These are phyloP conservation scores for Euphrasia confusa DNA, from an alignment of 257 asterid species.

Conservation along the genomic window DNA sequence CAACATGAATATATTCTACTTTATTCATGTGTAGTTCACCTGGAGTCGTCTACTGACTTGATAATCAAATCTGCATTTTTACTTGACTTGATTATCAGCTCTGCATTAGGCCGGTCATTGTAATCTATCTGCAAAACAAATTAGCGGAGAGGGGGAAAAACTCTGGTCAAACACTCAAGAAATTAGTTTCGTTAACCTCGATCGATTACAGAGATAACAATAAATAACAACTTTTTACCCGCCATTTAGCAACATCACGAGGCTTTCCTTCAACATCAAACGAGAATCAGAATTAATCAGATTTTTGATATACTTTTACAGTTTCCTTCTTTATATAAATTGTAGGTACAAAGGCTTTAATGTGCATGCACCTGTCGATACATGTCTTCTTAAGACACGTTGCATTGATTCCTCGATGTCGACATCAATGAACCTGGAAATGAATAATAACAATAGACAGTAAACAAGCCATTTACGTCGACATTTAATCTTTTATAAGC, in stretches of 20 bases:
- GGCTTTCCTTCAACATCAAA: slow-evolving; percentile 52
- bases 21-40: slow-evolving; percentile 24
- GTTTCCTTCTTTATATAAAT: neutral
- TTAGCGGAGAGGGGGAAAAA: slow-evolving; percentile 12
- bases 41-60: slow-evolving; percentile 58
- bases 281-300: slow-evolving; percentile 21
- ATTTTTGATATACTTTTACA: neutral
- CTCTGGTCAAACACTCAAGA: slow-evolving; percentile 14
- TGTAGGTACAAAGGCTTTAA: slow-evolving; percentile 10
- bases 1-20: slow-evolving; percentile 5
- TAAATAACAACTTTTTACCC: slow-evolving; percentile 42
- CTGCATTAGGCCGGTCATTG: slow-evolving; percentile 90
- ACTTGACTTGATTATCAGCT: slow-evolving; percentile 68
- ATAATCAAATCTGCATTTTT: slow-evolving; percentile 70
- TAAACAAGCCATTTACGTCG: neutral
- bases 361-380: slow-evolving; percentile 61
- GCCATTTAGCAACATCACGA: slow-evolving; percentile 84
- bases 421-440: slow-evolving; percentile 71
- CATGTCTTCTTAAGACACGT: slow-evolving; percentile 74
- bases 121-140: slow-evolving; percentile 58
- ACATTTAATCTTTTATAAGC: slow-evolving; percentile 9
- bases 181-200: neutral
- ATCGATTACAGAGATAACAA: slow-evolving; percentile 8
- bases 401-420: slow-evolving; percentile 82
- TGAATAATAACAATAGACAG: neutral